A percentile compares a stretch with the other conserved stretches of the same genome.
phyloP scores from a whole-genome alignment of 108 stramenopile species.

The Fragilaria radians region DNA sequence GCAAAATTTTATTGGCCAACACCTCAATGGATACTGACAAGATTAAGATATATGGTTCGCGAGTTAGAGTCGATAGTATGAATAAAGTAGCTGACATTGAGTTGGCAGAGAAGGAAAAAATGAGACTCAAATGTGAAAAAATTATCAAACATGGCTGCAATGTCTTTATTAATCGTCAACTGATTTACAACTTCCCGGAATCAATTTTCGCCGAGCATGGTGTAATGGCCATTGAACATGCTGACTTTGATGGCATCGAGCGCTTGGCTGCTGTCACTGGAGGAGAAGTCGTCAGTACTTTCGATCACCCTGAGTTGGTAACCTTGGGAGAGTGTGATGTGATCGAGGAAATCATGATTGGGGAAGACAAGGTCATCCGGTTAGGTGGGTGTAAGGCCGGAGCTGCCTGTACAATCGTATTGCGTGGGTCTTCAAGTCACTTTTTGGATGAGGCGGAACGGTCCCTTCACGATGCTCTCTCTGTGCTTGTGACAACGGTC shows the following conservation, averaged over 20 bases:
- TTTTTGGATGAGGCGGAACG: conserved; percentile 96
- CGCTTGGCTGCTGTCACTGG: conserved; percentile 95
- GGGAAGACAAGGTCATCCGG: conserved; percentile 95
- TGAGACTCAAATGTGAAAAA: conserved; percentile 96
- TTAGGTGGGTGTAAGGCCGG: conserved; percentile 93
- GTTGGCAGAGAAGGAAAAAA: conserved; percentile 97
- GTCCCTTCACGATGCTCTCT: conserved; percentile 96
- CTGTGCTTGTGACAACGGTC: conserved; percentile 91
- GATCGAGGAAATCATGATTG: conserved; percentile 94
- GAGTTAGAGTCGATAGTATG: conserved; percentile 93
- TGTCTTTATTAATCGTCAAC: conserved; percentile 99
- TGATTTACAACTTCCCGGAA: conserved; percentile 99
- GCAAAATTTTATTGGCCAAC: conserved; percentile 97
- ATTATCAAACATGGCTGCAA: conserved; percentile 96
- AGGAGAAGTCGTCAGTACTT: conserved; percentile 96
- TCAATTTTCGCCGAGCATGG: conserved; percentile 92
- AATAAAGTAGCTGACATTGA: conserved; percentile 99
- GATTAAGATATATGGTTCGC: conserved; percentile 99
- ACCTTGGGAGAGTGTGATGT: conserved; percentile 90
- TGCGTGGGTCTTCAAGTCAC: conserved; percentile 94
- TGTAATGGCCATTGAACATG: conserved; percentile 99
- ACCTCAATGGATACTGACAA: conserved; percentile 99
- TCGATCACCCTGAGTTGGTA: conserved; percentile 96
- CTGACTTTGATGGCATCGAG: conserved; percentile 99
- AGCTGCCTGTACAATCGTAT: conserved; percentile 95